These are phyloP conservation scores for Calocera viscosa DNA, from an alignment of 768 basidiomycete species.

Conservation along the genomic window DNA sequence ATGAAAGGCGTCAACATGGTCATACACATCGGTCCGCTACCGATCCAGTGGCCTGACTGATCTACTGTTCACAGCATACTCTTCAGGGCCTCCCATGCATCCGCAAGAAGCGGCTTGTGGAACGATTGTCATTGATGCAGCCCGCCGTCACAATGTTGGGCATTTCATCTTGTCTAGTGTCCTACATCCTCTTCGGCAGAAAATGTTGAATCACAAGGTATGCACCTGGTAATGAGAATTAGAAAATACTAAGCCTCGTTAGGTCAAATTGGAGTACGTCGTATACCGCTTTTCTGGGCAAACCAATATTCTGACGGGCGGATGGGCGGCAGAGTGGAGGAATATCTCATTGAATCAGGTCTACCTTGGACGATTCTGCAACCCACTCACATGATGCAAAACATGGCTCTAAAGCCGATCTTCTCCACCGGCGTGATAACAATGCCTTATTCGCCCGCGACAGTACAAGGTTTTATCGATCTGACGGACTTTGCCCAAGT, in stretches of 20 bases:
- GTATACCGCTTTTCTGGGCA: not conserved
- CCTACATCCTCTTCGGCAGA: constrained; percentile 23
- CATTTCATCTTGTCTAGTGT: constrained; percentile 30
- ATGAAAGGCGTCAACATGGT: constrained; percentile 21
- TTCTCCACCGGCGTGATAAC: constrained; percentile 18
- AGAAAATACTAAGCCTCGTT: constrained; percentile 16
- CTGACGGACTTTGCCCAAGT: constrained; percentile 25
- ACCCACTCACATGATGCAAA: constrained; percentile 30
- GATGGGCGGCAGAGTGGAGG: constrained; percentile 24
- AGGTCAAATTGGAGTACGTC: constrained; percentile 20
- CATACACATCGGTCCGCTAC: constrained; percentile 20
- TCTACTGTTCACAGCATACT: not conserved
- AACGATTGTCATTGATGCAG: constrained; percentile 26
- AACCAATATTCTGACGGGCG: too few species aligned
- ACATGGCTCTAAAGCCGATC: constrained; percentile 18
- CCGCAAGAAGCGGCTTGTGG: constrained; percentile 27
- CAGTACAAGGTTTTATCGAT: constrained; percentile 29
- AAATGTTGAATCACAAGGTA: constrained; percentile 24
- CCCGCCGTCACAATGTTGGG: constrained; percentile 25
- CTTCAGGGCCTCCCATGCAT: constrained; percentile 19
- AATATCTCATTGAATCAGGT: constrained; percentile 30
- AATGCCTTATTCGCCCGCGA: constrained; percentile 20
- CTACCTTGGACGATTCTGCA: constrained; percentile 29
- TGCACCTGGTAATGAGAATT: constrained; percentile 9
- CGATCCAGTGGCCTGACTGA: not conserved